A percentile compares a stretch with the other conserved stretches of the same genome.
These are phyloP conservation scores for Lanmaoa rubissima DNA, from an alignment of 768 basidiomycete species.

Conservation along the genomic window DNA sequence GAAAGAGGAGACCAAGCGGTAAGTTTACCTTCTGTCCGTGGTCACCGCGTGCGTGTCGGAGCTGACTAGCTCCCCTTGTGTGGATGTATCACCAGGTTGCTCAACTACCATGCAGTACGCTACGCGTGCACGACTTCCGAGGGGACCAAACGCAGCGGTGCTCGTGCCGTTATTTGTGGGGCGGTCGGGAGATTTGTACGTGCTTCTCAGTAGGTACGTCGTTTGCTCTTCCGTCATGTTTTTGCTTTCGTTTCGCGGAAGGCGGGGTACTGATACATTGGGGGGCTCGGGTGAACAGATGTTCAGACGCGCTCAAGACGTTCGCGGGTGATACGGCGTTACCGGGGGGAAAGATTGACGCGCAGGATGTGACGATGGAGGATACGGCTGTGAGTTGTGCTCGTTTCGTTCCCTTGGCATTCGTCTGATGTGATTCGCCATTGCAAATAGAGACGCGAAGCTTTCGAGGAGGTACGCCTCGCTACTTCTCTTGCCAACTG, in stretches of 20 bases:
- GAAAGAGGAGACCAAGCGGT: conserved; percentile 26
- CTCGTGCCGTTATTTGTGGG: conserved; percentile 86
- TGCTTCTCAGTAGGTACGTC: conserved; percentile 76
- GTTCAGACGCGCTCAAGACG: conserved; percentile 66
- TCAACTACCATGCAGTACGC: conserved; percentile 24
- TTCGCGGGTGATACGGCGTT: conserved; percentile 89
- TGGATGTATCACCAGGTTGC: conserved; percentile 28
- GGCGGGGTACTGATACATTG: not conserved
- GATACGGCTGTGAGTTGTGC: conserved; percentile 64
- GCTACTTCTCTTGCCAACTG: no score
- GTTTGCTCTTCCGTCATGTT: not conserved
- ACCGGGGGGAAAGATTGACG: conserved; percentile 82
- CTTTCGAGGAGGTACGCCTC: conserved; percentile 76
- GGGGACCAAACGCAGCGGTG: conserved; percentile 67
- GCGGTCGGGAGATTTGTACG: conserved; percentile 78
- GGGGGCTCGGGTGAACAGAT: conserved; percentile 39
- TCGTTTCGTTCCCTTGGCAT: not conserved
- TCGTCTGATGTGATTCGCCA: not conserved
- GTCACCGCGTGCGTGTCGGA: not conserved
- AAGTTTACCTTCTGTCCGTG: not conserved
- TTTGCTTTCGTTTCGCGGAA: not conserved
- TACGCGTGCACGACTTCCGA: conserved; percentile 45
- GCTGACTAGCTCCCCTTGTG: not conserved
- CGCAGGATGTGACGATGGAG: conserved; percentile 63
- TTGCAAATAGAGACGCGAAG: conserved; percentile 67